Evolutionary conservation across 331 rosid genomes (phyloP).

Genomic region (Cydonia oblonga): DNA sequence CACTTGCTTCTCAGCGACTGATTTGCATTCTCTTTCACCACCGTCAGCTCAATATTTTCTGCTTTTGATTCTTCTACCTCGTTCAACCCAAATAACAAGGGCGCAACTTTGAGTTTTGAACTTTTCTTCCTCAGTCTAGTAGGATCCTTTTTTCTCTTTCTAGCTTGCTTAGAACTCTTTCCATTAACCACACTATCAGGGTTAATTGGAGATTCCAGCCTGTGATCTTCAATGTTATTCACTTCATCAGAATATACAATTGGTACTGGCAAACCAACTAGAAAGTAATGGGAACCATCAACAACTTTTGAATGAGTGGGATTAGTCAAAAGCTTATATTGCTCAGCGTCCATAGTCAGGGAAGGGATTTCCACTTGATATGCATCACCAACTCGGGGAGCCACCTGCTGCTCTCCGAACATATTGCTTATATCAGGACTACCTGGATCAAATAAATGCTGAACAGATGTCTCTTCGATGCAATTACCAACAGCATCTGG

Average conservation of each 20-base stretch:
- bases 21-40: conserved; percentile 8
- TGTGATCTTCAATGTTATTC: conserved; percentile 12
- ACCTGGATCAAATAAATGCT: conserved; percentile 23
- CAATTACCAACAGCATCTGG: conserved; percentile 19
- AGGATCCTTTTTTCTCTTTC: conserved; percentile 15
- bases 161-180: conserved; percentile 13
- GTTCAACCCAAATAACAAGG: conserved; percentile 8
- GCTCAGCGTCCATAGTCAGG: conserved; percentile 29
- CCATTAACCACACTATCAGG: conserved; percentile 13
- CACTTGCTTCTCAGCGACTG: conserved; percentile 12
- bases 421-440: conserved; percentile 32
- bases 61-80: conserved; percentile 4
- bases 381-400: conserved; percentile 49
- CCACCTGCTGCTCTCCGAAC: conserved; percentile 33
- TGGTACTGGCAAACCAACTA: conserved; percentile 44
- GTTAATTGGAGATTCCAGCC: conserved; percentile 17
- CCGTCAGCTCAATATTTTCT: conserved; percentile 7
- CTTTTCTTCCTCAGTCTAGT: conserved; percentile 14
- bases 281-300: conserved; percentile 24
- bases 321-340: conserved; percentile 21
- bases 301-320: conserved; percentile 27
- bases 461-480: conserved; percentile 19
- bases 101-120: conserved; percentile 5
- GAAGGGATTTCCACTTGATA: conserved; percentile 61
- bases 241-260: conserved; percentile 30